phyloP scores from a whole-genome alignment of 2,329 filamentous ascomycete genomes.

The Knufia petricola region DNA sequence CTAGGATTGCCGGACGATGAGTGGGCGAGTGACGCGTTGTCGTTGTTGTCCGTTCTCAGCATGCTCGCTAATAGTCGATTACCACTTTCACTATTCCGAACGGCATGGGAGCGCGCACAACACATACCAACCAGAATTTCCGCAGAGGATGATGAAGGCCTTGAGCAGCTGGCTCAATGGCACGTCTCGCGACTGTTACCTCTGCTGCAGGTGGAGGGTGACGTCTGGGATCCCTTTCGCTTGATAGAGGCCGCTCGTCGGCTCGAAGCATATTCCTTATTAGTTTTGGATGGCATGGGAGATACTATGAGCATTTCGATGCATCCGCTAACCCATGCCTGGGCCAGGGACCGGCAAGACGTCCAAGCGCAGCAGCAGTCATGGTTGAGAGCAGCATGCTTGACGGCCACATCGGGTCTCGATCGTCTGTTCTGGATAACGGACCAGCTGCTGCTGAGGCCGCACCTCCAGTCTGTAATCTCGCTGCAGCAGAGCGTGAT shows the following conservation, averaged over 20 bases:
- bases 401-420: slow-evolving; percentile 12
- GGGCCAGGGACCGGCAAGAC: slow-evolving; percentile 26
- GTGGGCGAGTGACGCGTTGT: slow-evolving; percentile 22
- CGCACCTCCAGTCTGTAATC: slow-evolving; percentile 13
- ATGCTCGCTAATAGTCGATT: slow-evolving; percentile 24
- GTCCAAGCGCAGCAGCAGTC: slow-evolving; percentile 16
- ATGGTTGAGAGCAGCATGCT: slow-evolving; percentile 20
- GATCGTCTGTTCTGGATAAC: slow-evolving; percentile 5
- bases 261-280: slow-evolving; percentile 26
- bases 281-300: slow-evolving; percentile 14
- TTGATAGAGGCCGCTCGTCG: slow-evolving; percentile 23
- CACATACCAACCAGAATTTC: slow-evolving; percentile 3
- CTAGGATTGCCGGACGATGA: slow-evolving; percentile 14
- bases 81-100: slow-evolving; percentile 26
- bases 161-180: slow-evolving; percentile 12
- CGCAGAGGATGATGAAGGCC: not conserved
- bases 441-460: slow-evolving; percentile 9
- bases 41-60: slow-evolving; percentile 25
- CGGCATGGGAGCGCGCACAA: slow-evolving; percentile 21
- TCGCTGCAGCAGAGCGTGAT: not conserved
- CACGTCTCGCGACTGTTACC: slow-evolving; percentile 18
- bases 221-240: slow-evolving; percentile 26
- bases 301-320: slow-evolving; percentile 24
- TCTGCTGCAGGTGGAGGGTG: slow-evolving; percentile 15
- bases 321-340: slow-evolving; percentile 30